A percentile compares a stretch with the other conserved stretches of the same genome.
phyloP scores from a whole-genome alignment of 2,329 filamentous ascomycete genomes.

The Pseudogymnoascus sp. region DNA sequence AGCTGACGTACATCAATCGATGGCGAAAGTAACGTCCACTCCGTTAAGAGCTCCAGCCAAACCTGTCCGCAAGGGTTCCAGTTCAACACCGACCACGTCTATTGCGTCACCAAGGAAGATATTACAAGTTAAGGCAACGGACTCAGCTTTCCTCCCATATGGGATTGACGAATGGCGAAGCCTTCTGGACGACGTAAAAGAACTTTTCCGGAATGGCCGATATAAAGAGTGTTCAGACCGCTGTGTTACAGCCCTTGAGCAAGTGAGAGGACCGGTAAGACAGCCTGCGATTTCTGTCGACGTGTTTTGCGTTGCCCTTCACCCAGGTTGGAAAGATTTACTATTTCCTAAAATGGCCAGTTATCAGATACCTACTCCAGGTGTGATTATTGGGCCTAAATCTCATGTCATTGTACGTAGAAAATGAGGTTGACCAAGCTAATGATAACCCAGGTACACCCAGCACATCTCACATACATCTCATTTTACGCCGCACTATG shows the following conservation, averaged over 20 bases:
- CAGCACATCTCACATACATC: slow-evolving; percentile 26
- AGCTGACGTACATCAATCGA: not conserved
- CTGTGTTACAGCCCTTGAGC: slow-evolving; percentile 24
- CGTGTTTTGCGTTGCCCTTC: not conserved
- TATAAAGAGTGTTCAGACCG: slow-evolving; percentile 26
- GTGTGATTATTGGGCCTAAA: not conserved
- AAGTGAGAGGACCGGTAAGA: slow-evolving; percentile 25
- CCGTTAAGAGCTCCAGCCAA: not conserved
- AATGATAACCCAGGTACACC: slow-evolving; percentile 16
- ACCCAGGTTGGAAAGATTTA: slow-evolving; percentile 8
- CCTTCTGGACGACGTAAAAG: slow-evolving; percentile 26
- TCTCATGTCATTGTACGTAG: not conserved
- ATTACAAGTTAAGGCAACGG: not conserved
- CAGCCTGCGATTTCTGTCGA: not conserved
- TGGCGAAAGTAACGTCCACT: not conserved
- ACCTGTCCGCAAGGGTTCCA: not conserved
- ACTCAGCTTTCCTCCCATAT: slow-evolving; percentile 18
- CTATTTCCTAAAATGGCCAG: slow-evolving; percentile 14
- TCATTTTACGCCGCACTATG: slow-evolving; percentile 27
- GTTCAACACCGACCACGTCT: not conserved
- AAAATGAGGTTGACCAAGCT: not conserved
- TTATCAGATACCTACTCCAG: not conserved
- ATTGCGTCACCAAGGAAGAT: not conserved
- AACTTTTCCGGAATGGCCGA: slow-evolving; percentile 22
- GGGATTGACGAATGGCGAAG: slow-evolving; percentile 23